These are phyloP conservation scores for Fusarium chuoi DNA, from an alignment of 2,329 filamentous ascomycete species.

Conservation along the genomic window DNA sequence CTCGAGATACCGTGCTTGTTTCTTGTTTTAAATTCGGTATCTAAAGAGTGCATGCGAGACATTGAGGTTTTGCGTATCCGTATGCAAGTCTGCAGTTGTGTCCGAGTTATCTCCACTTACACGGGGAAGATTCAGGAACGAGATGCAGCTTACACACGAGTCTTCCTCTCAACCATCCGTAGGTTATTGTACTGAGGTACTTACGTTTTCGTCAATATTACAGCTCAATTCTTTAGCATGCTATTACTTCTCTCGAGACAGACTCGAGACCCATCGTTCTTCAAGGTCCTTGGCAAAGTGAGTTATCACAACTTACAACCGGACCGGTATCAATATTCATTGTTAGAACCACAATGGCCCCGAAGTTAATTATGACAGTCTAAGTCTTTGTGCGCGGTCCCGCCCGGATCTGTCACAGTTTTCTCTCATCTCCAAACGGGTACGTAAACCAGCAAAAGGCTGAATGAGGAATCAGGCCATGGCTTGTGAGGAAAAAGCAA, in stretches of 20 bases:
- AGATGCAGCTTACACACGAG: neutral
- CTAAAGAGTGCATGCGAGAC: neutral
- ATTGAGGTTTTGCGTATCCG: neutral
- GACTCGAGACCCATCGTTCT: neutral
- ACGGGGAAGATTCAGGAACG: constrained; percentile 9
- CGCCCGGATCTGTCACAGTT: constrained; percentile 2
- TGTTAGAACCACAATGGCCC: neutral
- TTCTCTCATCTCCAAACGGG: constrained; percentile 13
- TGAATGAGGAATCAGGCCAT: constrained; percentile 30
- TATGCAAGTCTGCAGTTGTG: neutral
- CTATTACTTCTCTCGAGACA: neutral
- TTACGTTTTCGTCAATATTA: neutral
- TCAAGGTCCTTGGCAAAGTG: neutral
- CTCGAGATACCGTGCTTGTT: neutral
- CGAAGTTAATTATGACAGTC: neutral
- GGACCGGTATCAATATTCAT: neutral
- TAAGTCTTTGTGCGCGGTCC: neutral
- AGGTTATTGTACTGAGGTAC: neutral
- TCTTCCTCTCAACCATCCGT: neutral
- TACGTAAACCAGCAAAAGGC: neutral
- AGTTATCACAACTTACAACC: neutral
- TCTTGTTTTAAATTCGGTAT: neutral
- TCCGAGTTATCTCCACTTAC: constrained; percentile 2
- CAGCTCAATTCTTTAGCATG: neutral
- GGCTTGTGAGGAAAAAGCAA: constrained; percentile 32